Evolutionary conservation across 1,284 basidiomycete species (phyloP), one percentile per base, ranked within the genome.

Genomic region (Lentinula novae-zelandiae): DNA sequence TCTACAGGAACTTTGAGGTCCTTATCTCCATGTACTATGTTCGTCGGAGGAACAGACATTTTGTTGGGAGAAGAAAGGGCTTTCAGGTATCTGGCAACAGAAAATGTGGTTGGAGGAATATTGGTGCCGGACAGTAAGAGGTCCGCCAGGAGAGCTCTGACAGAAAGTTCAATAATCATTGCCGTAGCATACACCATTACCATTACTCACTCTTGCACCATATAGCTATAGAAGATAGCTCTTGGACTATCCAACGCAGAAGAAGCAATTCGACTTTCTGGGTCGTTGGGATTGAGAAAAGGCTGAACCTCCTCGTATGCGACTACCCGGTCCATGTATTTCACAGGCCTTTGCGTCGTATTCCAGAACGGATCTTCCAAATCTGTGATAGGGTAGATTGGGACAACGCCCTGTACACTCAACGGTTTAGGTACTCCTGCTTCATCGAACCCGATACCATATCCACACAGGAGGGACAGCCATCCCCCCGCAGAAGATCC

Each of bases 401-500:
- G 69, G 10, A 68, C 69, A 22, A 76, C 71, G 1, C 74, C 75
- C 13, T 64, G 57, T 7, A 75, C 69, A 5, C 63, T 65, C 1
- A 65, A 62, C 5, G 73, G 73, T 15, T 54, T 65, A 17, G 67
- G 67, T 2, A 74, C 54, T 5, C 72, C 71, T 54, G 69, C 71
- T 15, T 68, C 72, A 17, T 62, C 65, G 57, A 69, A 75, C 0
- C 74, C 74, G 13, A 76, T 72, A 0, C 73, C 74, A 2, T 69
- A 72, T 0, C 74, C 75, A 2, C 65, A 62, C 7, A 76, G 65
- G 0, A 76, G 65, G 9, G 70, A 65, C 5, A 76, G 68, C 72
- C 73, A 77, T 0, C 75, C 75, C 7, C 75, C 75, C 0, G 75
- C 75, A 7, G 74, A 76, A 57, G 73, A 73, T 4, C 75, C 75